A percentile compares a stretch with the other conserved stretches of the same genome.
These are phyloP conservation scores for Microascus cirrosus DNA, from an alignment of 2,329 filamentous ascomycete species.

Conservation along the genomic window DNA sequence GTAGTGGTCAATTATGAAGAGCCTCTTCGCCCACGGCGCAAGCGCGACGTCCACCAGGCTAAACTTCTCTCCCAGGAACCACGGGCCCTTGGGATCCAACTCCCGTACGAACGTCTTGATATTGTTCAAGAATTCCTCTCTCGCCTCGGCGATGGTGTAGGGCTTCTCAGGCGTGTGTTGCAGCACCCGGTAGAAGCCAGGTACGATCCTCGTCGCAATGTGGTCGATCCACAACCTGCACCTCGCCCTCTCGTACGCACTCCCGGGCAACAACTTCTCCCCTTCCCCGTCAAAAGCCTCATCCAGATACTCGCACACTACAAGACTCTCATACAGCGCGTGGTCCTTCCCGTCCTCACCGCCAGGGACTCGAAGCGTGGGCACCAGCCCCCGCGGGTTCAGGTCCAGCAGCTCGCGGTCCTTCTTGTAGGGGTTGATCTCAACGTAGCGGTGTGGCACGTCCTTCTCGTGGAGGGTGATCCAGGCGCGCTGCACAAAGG, in stretches of 20 bases:
- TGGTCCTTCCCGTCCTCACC: conserved; percentile 24
- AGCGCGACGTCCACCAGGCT: conserved; percentile 59
- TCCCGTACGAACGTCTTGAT: conserved; percentile 50
- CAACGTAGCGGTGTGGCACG: conserved; percentile 60
- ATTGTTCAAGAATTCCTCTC: conserved; percentile 44
- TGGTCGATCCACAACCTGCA: conserved; percentile 67
- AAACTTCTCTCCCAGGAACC: conserved; percentile 54
- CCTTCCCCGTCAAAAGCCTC: conserved; percentile 43
- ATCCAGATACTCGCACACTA: conserved; percentile 67
- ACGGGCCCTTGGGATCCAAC: conserved; percentile 47
- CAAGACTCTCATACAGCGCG: conserved; percentile 60
- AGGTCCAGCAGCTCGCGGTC: conserved; percentile 54
- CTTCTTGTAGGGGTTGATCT: conserved; percentile 72
- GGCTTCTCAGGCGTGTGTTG: conserved; percentile 40
- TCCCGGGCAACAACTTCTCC: conserved; percentile 42
- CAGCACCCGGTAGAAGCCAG: conserved; percentile 53
- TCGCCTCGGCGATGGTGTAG: conserved; percentile 38
- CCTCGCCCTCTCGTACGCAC: conserved; percentile 53
- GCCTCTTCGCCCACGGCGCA: conserved; percentile 60
- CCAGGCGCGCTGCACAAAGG: conserved; percentile 61
- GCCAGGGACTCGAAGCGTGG: conserved; percentile 47
- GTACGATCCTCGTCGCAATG: conserved; percentile 54
- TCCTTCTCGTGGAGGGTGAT: conserved; percentile 62
- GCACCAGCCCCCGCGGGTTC: conserved; percentile 64
- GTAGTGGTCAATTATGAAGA: conserved; percentile 68